phyloP scores from a whole-genome alignment of 805 yeast species.

The Candida easanensis region DNA sequence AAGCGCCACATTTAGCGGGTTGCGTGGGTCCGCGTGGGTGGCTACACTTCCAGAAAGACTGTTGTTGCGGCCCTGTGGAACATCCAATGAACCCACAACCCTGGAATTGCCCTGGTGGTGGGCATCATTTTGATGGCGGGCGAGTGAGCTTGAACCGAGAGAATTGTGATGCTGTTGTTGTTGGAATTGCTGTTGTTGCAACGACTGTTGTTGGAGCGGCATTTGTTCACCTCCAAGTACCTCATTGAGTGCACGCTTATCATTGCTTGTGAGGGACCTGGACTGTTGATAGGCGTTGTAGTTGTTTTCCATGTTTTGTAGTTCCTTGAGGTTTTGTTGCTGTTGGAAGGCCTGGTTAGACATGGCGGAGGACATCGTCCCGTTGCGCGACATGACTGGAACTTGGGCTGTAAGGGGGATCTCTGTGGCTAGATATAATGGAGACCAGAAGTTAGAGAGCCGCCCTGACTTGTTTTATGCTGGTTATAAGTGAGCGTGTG shows the following conservation, averaged over 20 bases:
- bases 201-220: conserved; percentile 16
- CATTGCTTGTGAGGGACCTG: conserved; percentile 38
- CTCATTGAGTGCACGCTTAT: conserved; percentile 24
- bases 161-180: conserved; percentile 11
- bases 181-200: conserved; percentile 5
- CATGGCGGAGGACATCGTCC: conserved; percentile 35
- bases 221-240: conserved; percentile 10
- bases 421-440: background rate
- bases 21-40: conserved; percentile 38
- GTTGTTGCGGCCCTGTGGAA: conserved; percentile 4
- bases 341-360: conserved; percentile 41
- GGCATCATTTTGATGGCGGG: background rate
- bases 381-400: conserved; percentile 30
- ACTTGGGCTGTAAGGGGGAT: background rate
- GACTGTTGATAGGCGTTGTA: conserved; percentile 38
- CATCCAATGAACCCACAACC: conserved; percentile 2
- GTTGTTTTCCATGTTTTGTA: conserved; percentile 42
- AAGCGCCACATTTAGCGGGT: conserved; percentile 46
- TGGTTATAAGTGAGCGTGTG: background rate
- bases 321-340: conserved; percentile 44
- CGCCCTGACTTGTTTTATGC: background rate
- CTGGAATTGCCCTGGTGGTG: conserved; percentile 8
- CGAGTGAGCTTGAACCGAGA: conserved; percentile 7
- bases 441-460: background rate
- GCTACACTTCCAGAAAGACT: background rate